Conservation (phyloP, 257 asterid species). For the Solanum chaucha region DNA sequence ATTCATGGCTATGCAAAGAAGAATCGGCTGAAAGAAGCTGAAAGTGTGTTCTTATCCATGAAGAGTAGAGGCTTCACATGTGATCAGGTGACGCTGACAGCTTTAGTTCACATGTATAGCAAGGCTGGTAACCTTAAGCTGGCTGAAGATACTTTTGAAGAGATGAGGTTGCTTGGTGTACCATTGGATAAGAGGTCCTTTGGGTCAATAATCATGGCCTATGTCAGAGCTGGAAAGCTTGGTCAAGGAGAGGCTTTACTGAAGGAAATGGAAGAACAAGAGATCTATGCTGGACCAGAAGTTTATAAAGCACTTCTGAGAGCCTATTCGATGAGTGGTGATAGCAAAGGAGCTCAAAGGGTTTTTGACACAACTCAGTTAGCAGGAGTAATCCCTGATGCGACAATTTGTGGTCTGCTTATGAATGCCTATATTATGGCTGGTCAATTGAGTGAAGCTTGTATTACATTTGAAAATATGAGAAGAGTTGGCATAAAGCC, state of each 20-base stretch:
- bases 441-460: conserved; percentile 53
- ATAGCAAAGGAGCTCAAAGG: conserved; percentile 65
- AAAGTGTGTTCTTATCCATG: conserved; percentile 46
- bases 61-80: conserved; percentile 50
- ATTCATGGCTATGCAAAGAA: conserved; percentile 55
- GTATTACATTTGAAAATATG: conserved; percentile 60
- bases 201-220: conserved; percentile 91
- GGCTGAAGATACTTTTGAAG: conserved; percentile 59
- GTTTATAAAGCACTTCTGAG: conserved; percentile 81
- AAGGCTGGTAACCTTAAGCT: conserved; percentile 58
- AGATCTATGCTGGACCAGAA: conserved; percentile 65
- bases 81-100: conserved; percentile 75
- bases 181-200: conserved; percentile 69
- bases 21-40: conserved; percentile 54
- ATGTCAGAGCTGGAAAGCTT: conserved; percentile 59
- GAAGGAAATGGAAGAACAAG: conserved; percentile 61
- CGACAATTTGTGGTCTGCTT: conserved; percentile 63
- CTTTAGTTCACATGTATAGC: conserved; percentile 84
- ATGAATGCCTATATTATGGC: conserved; percentile 63
- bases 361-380: conserved; percentile 63
- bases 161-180: conserved; percentile 73
- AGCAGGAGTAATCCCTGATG: conserved; percentile 70
- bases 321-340: conserved; percentile 71
- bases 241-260: conserved; percentile 43
- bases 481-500: conserved; percentile 50